Percentiles rank a stretch among this genome's conserved stretches.
Evolutionary conservation across 2,329 filamentous ascomycete species (phyloP).

Genomic region (Penicillium sp.): DNA sequence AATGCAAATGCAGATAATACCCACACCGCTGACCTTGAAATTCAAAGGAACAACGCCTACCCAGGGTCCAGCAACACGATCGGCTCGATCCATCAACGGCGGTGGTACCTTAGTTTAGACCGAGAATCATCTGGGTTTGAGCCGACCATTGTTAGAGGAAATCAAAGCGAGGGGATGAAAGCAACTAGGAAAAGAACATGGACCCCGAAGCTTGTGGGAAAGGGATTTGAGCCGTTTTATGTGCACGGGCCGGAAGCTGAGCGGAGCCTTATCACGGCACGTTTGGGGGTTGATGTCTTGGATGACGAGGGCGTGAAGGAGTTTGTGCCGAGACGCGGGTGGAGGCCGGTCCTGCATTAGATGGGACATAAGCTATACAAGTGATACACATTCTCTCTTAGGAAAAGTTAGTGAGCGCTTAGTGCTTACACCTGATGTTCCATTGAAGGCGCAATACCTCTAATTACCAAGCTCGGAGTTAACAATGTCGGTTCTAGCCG

Average conservation of each 20-base stretch:
- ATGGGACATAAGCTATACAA: neutral
- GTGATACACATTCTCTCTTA: neutral
- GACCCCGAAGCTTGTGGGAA: constrained; percentile 22
- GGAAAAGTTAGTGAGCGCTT: neutral
- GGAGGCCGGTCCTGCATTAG: constrained; percentile 45
- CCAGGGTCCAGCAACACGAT: constrained; percentile 64
- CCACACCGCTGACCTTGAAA: constrained; percentile 49
- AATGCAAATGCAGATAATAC: constrained; percentile 1
- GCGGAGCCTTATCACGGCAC: constrained; percentile 65
- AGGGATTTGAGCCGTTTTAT: constrained; percentile 57
- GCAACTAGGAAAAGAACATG: constrained; percentile 24
- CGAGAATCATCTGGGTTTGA: constrained; percentile 57
- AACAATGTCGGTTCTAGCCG: neutral
- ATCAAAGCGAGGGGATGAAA: neutral
- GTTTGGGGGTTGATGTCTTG: constrained; percentile 59
- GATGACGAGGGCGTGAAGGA: constrained; percentile 58
- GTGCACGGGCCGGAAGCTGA: constrained; percentile 61
- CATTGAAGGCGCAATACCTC: neutral
- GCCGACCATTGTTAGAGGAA: constrained; percentile 6
- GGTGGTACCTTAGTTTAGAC: constrained; percentile 66
- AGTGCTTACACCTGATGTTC: neutral
- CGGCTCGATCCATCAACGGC: constrained; percentile 64
- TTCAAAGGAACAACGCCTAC: constrained; percentile 64
- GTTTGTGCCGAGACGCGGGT: constrained; percentile 60
- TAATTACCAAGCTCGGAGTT: neutral